Percentiles rank a stretch among this genome's conserved stretches.
Conservation (phyloP, 1,284 basidiomycete species). For the Boletus semigastroideus region DNA sequence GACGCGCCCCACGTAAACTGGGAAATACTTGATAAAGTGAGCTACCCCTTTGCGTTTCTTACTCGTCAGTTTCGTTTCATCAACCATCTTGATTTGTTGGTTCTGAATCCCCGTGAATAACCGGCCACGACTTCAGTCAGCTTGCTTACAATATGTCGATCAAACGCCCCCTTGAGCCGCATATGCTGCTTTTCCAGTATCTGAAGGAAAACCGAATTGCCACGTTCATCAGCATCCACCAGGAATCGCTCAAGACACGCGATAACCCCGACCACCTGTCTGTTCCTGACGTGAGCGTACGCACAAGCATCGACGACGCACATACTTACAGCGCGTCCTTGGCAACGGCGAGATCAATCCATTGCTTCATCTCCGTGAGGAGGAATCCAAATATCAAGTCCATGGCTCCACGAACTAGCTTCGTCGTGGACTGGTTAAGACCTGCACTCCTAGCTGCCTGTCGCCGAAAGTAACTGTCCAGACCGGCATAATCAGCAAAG, state of each 20-base stretch:
- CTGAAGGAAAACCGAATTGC: constrained; percentile 72
- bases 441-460: constrained; percentile 79
- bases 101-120: constrained; percentile 44
- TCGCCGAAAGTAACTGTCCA: constrained; percentile 93
- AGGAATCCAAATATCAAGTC: constrained; percentile 96
- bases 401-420: constrained; percentile 85
- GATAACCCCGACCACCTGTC: constrained; percentile 85
- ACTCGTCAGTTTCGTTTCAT: constrained; percentile 86
- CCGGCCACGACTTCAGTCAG: background rate
- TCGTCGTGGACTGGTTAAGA: constrained; percentile 67
- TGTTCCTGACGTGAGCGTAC: constrained; percentile 33
- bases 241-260: constrained; percentile 80
- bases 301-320: background rate
- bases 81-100: constrained; percentile 88
- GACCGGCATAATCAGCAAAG: constrained; percentile 93
- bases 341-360: constrained; percentile 78
- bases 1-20: constrained; percentile 81
- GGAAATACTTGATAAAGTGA: constrained; percentile 93
- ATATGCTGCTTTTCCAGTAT: constrained; percentile 82
- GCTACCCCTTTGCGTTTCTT: constrained; percentile 93
- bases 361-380: constrained; percentile 78
- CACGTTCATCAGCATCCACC: constrained; percentile 75
- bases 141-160: constrained; percentile 73
- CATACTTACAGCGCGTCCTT: constrained; percentile 75
- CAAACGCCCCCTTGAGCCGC: constrained; percentile 70